Conservation (phyloP, 2,329 filamentous ascomycete species). For the Neurospora sp. region DNA sequence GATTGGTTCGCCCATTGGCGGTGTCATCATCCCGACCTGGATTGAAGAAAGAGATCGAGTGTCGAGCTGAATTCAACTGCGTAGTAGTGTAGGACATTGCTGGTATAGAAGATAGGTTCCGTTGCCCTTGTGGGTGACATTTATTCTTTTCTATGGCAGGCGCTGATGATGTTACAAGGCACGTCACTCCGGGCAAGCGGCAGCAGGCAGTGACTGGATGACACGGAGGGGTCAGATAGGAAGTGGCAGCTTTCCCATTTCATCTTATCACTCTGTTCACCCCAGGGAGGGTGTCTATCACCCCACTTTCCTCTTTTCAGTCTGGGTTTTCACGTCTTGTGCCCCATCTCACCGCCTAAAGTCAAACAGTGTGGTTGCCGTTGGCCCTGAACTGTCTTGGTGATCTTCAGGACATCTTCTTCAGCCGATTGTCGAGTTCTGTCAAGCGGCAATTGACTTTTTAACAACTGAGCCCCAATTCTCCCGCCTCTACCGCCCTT, state of each 20-base stretch:
- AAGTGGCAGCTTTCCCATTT: background rate
- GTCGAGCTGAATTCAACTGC: background rate
- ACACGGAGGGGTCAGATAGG: too few relatives aligned
- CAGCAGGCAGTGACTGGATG: background rate
- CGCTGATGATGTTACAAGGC: background rate
- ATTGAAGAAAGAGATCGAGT: background rate
- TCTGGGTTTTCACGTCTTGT: constrained; percentile 1
- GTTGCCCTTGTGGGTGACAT: background rate
- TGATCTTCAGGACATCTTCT: background rate
- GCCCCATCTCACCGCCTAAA: background rate
- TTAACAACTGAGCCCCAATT: background rate
- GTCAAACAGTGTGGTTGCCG: background rate
- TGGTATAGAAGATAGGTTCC: background rate
- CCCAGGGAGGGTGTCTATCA: background rate
- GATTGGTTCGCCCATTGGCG: constrained; percentile 7
- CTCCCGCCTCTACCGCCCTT: background rate
- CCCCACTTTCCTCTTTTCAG: background rate
- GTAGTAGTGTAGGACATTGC: background rate
- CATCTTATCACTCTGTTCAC: background rate
- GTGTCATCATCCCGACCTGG: background rate
- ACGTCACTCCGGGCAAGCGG: background rate
- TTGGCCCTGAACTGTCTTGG: background rate
- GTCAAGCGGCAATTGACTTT: background rate
- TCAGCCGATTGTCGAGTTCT: background rate
- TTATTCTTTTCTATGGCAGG: background rate